Conservation (phyloP, 2,329 filamentous ascomycete species). For the Onygenales sp. region DNA sequence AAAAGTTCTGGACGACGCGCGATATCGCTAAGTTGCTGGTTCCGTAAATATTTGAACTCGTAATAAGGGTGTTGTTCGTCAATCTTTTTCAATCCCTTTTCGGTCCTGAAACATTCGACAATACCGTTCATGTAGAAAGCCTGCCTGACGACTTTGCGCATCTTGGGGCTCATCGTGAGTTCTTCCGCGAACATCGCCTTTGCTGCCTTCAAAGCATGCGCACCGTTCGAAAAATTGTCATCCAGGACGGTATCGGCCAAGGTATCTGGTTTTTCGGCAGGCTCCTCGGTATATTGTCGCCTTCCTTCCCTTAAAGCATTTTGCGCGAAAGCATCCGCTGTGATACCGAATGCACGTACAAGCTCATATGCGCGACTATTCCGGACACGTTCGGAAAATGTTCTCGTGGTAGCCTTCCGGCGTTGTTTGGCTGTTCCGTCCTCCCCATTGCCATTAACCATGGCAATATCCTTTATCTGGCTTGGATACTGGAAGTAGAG, state of each 20-base stretch:
- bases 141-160: constrained; percentile 77
- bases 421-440: constrained; percentile 60
- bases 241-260: constrained; percentile 70
- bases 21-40: constrained; percentile 75
- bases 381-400: constrained; percentile 74
- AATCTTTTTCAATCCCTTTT: constrained; percentile 88
- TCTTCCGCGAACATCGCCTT: constrained; percentile 88
- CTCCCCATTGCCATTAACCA: constrained; percentile 46
- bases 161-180: constrained; percentile 73
- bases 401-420: constrained; percentile 72
- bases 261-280: constrained; percentile 68
- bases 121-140: constrained; percentile 75
- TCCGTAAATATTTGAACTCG: constrained; percentile 91
- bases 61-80: constrained; percentile 95
- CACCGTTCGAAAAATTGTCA: constrained; percentile 64
- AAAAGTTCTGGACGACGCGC: constrained; percentile 80
- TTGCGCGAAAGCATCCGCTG: constrained; percentile 76
- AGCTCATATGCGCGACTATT: constrained; percentile 70
- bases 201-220: constrained; percentile 66
- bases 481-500: constrained; percentile 85
- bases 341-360: constrained; percentile 83
- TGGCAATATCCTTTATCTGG: constrained; percentile 70
- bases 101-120: constrained; percentile 80
- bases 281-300: constrained; percentile 77
- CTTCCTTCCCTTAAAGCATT: constrained; percentile 72